Evolutionary conservation across 139 green algal genomes (phyloP), one percentile per base, ranked within the genome.

Genomic region (Astrephomene gubernaculifera): DNA sequence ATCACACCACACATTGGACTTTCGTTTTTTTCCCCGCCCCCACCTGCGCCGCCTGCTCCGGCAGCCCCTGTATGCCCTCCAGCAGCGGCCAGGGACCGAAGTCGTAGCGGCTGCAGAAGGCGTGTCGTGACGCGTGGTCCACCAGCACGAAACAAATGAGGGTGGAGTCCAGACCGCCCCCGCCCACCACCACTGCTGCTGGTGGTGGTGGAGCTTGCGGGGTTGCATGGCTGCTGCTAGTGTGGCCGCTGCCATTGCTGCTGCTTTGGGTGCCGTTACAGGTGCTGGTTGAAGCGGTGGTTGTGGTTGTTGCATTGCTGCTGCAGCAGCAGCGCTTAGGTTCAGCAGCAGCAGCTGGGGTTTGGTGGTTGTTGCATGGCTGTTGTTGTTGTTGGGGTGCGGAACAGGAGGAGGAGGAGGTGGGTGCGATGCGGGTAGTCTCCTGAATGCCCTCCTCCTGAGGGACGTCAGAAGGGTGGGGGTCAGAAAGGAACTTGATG

Each of bases 81-180:
- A 98, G 93, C 81, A 99, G 82, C 33, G 96, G 96, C 93, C 95
- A 98, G 2, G 96, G 96, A 0, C 95, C 95, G 89, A 99, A 97
- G 83, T 99, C 96, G 61, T 98, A 99, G 17, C 88, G 79, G 35
- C 90, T 96, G 90, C 93, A 97, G 86, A 98, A 98, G 17, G 92
- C 90, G 69, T 98, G 96, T 29, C 72, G 49, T 0, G 83, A 81
- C 10, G 38, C 24, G 0, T 87, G 86, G 71, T 94, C 91, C 4
- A 98, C 92, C 45, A 99, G 86, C 53, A 99, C 97, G 89, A 98
- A 99, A 90, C 97, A 99, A 31, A 98, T 83, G 65, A 99, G 89
- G 39, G 97, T 99, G 12, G 63, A 67, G 45, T 85, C 41, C 29
- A 84, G 36, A 41, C 41, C 4, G 33, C 49, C 49, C 21, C 68